Evolutionary conservation across 2,329 filamentous ascomycete genomes (phyloP), one percentile per base, ranked within the genome.

Genomic region (Gyromitra esculenta): DNA sequence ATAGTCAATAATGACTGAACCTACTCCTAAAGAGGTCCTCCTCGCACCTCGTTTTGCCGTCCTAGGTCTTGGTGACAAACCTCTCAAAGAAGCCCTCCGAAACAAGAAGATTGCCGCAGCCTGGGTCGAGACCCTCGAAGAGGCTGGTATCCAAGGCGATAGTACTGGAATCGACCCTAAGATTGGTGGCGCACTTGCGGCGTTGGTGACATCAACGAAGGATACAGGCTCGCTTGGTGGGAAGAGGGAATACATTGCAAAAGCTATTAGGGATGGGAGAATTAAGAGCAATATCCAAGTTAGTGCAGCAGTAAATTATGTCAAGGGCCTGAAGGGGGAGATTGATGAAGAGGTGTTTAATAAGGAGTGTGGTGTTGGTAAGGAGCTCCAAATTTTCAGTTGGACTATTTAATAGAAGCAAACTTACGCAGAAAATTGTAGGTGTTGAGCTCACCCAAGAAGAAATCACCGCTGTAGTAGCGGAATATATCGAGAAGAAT

Each of bases 31-130:
- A 70, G 75, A 75, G 64, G 64, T 70, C 39, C 37, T 77, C 37
- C 77, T 79, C 39, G 65, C 74, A 25, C 68, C 66, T 41, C 78
- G 68, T 31, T 80, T 81, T 41, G 64, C 77, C 11, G 74, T 57
- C 48, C 77, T 81, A 2, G 80, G 80, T n/a, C 78, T 81, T 41
- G 75, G 76, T 8, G 79, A 81, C 45, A 81, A 81, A 56, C 72
- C 78, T n/a, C 79, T 81, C 56, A 79, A 80, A 65, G 80, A 81
- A 66, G 76, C 79, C 6, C 67, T 79, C n/a, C 79, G 77, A 60
- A 81, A 81, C 63, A 80, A 80, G 57, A 81, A 81, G 73, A 75
- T 81, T 50, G 74, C 77, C 31, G 37, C 78, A 15, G 64, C 79
- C 9, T 79, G 79, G 62, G 59, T 76, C 43, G 73, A 78, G 35